Evolutionary conservation across 768 basidiomycete genomes (phyloP), one percentile per base, ranked within the genome.

Genomic region (Pholiota conissans): DNA sequence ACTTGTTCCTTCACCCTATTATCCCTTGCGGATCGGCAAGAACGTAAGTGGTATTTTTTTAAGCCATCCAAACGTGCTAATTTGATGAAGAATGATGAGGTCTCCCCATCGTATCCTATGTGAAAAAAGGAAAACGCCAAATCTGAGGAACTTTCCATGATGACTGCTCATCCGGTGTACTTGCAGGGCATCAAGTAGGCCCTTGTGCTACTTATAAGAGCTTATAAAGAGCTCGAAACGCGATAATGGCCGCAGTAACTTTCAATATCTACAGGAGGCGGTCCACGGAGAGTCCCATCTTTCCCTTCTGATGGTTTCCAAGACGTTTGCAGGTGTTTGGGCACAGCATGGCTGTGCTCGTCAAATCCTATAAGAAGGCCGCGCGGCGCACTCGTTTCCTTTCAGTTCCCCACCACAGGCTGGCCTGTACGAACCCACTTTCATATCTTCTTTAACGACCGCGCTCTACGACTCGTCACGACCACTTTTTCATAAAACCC

Each of bases 401-500:
- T 39, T 49, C 57, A 57, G 56, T 60, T 63, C 61, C 47, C 56
- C 56, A 52, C 61, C 56, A 39, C 65, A 69, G 68, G 68, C 68
- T 63, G 68, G 68, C 68, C 68, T 69, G 67, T 66, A 66, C 62
- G 65, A 66, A 64, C 64, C 63, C 50, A 60, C 60, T 58, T 53
- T 59, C 35, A 54, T 58, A 50, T 55, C 58, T n/a, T 48, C 48
- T 59, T 62, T 39, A 22, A 64, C 65, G 65, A 66, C 55, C 56
- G 37, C 52, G 26, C 32, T 49, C 55, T 45, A 66, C 65, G 57
- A 69, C 49, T 42, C 57, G 40, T 52, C 55, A 49, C 28, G 34
- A 60, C 37, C 30, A 49, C 40, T 39, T 5, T 48, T 53, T 55
- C 20, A 45, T 45, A 45, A 11, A 45, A 45, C 20, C 42, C 42